phyloP scores from a whole-genome alignment of 1,284 basidiomycete species.

The Melanopsichium pennsylvanicum region DNA sequence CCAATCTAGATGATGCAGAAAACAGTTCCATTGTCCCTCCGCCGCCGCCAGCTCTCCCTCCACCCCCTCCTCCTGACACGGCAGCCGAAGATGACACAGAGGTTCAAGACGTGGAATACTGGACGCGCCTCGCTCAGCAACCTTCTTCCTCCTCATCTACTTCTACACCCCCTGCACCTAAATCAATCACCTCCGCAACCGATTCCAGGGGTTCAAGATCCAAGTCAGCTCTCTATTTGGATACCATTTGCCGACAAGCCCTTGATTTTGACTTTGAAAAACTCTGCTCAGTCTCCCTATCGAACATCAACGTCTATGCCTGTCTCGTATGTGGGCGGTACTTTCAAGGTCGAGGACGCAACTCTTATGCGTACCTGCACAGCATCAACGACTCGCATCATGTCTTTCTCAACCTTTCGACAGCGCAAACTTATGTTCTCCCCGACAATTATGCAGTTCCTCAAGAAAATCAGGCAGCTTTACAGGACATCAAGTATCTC shows the following conservation, averaged over 20 bases:
- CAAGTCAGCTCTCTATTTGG: constrained; percentile 86
- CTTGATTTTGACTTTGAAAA: constrained; percentile 99
- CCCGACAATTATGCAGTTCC: constrained; percentile 92
- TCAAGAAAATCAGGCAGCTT: constrained; percentile 79
- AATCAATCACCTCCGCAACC: constrained; percentile 47
- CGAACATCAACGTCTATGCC: constrained; percentile 96
- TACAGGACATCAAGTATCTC: constrained; percentile 92
- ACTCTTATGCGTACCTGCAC: constrained; percentile 93
- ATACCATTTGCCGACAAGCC: constrained; percentile 72
- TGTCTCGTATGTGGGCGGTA: constrained; percentile 99
- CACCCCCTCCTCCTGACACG: constrained; percentile 22
- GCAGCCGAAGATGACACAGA: constrained; percentile 26
- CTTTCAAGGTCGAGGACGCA: constrained; percentile 93
- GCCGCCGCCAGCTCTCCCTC: constrained; percentile 22
- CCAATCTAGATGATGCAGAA: constrained; percentile 7
- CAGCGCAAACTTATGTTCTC: constrained; percentile 94
- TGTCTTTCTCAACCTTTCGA: constrained; percentile 94
- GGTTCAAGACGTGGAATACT: constrained; percentile 51
- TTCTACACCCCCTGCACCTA: not conserved
- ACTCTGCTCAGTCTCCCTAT: constrained; percentile 92
- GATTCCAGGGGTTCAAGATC: constrained; percentile 65
- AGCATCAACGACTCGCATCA: constrained; percentile 97
- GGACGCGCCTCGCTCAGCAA: constrained; percentile 43
- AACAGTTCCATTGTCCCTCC: constrained; percentile 28
- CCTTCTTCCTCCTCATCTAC: constrained; percentile 13